Evolutionary conservation across 305 asterid species (phyloP), one percentile per base, ranked within the genome.

Genomic region (Fraxinus paxiana): DNA sequence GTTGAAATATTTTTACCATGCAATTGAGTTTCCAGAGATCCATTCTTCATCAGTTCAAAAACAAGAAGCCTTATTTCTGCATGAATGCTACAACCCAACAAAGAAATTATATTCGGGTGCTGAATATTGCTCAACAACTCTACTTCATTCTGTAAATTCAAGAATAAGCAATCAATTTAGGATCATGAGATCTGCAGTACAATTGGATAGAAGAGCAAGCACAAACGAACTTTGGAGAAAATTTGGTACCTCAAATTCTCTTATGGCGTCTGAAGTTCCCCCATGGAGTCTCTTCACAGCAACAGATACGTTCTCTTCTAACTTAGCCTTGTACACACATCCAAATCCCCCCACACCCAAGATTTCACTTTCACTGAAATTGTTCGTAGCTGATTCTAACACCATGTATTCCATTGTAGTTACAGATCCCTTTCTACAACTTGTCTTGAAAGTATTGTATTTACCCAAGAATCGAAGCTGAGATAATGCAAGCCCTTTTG

Each of bases 331-430:
- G 88, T 92, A 92, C 2, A 92, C 97, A 79, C 91, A 85, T 76
- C 97, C 97, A 74, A 91, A 92, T 61, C 96, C 97, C 56, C 97
- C 97, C 1, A 75, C 81, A n/a, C 97, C 97, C 86, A 92, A 83
- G 1, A 91, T 85, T 26, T 88, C 88, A 51, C 77, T 87, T 51
- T 91, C 89, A 30, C 69, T 70, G 78, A 92, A 92, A 83, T 84
- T 78, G 70, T 87, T 87, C 3, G 97, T 89, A 24, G 96, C 96
- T 20, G 82, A 78, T 87, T 92, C 92, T 37, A 92, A 73, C 26
- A 77, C 76, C 78, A 86, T 86, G 88, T 84, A 89, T 31, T 92
- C 97, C 91, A 90, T 90, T 80, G 81, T 34, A 22, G 82, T 80
- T 15, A 83, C 86, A 72, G 86, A 74, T 80, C 85, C 72, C 80